These are phyloP conservation scores for Chlorella sp. DNA, from an alignment of 139 green algal species.

Conservation along the genomic window DNA sequence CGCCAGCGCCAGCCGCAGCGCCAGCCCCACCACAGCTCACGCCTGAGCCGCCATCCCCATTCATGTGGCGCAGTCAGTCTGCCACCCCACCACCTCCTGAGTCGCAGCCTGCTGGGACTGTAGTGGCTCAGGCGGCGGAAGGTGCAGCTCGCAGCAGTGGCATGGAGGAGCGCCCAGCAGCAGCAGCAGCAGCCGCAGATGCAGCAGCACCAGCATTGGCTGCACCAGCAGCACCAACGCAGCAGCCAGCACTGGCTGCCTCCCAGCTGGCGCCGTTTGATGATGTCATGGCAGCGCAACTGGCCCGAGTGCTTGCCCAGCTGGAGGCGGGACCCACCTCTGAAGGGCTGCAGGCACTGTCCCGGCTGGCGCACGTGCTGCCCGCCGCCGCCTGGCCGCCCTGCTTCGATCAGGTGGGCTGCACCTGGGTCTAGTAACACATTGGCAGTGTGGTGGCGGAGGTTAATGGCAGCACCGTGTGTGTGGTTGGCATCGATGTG, in stretches of 20 bases:
- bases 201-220: background rate
- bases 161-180: background rate
- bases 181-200: background rate
- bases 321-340: constrained; percentile 27
- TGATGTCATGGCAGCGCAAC: constrained; percentile 29
- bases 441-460: too few species aligned
- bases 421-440: too few species aligned
- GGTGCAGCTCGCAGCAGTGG: background rate
- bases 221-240: background rate
- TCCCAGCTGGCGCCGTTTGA: constrained; percentile 22
- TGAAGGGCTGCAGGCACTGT: constrained; percentile 47
- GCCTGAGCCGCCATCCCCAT: constrained; percentile 8
- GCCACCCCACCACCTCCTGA: background rate
- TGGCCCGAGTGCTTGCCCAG: constrained; percentile 40
- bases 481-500: too few species aligned
- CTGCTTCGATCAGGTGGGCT: constrained; percentile 43
- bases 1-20: background rate
- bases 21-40: background rate
- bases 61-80: background rate
- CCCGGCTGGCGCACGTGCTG: constrained; percentile 31
- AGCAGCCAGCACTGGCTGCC: background rate
- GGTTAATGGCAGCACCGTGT: too few species aligned
- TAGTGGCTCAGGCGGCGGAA: background rate
- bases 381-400: constrained; percentile 40
- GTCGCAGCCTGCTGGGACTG: background rate